Percentiles rank a stretch among this genome's conserved stretches.
phyloP scores from a whole-genome alignment of 2,329 filamentous ascomycete species.

The Trichoderma sp. region DNA sequence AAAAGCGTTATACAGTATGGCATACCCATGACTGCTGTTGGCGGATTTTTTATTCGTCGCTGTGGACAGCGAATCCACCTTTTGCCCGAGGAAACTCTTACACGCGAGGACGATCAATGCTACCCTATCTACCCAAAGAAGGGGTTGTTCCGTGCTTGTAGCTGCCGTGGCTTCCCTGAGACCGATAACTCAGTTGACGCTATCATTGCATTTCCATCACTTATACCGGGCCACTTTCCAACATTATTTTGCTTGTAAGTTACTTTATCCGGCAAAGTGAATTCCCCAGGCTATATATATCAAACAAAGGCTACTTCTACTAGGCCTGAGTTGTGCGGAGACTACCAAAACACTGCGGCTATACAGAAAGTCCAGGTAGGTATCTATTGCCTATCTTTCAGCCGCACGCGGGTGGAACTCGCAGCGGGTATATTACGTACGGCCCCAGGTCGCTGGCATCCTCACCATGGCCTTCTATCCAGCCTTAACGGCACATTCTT shows the following conservation, averaged over 20 bases:
- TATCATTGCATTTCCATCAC: not conserved
- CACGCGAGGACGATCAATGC: not conserved
- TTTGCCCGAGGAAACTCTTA: not conserved
- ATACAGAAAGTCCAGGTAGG: not conserved
- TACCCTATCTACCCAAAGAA: constrained; percentile 3
- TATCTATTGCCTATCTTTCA: constrained; percentile 7
- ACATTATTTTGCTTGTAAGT: not conserved
- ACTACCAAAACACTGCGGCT: constrained; percentile 5
- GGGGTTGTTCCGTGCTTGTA: not conserved
- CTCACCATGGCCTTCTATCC: not conserved
- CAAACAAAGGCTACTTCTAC: not conserved
- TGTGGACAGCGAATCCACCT: constrained; percentile 9
- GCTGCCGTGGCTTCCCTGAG: not conserved
- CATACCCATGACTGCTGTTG: not conserved
- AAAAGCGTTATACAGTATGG: not conserved
- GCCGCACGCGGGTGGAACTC: constrained; percentile 16
- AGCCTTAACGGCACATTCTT: not conserved
- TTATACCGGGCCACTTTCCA: not conserved
- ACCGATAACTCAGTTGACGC: not conserved
- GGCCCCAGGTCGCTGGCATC: constrained; percentile 1
- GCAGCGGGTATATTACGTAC: constrained; percentile 4
- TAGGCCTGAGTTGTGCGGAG: not conserved
- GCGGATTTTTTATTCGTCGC: not conserved
- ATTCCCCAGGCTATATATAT: not conserved
- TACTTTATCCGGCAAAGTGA: constrained; percentile 1